These are phyloP conservation scores for Alternaria sp. DNA, from an alignment of 2,329 filamentous ascomycete genomes.

Conservation along the genomic window DNA sequence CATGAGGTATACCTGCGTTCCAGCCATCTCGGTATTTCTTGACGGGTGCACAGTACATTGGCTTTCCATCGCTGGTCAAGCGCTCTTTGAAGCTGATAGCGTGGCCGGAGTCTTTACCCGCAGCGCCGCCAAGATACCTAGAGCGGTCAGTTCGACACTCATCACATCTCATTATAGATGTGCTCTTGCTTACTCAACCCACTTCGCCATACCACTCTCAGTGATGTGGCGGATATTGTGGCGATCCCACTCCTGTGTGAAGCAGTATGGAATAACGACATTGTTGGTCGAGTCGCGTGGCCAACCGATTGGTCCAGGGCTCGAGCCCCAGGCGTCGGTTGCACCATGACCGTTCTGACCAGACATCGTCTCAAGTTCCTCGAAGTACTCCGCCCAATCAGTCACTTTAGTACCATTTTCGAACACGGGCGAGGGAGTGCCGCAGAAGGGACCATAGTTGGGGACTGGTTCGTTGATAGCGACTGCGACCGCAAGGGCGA, in stretches of 20 bases:
- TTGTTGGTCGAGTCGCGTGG: not conserved
- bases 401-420: not conserved
- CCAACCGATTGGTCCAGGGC: not conserved
- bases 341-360: not conserved
- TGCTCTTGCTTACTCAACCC: not conserved
- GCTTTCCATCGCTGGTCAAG: not conserved
- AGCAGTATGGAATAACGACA: not conserved
- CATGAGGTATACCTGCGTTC: not conserved
- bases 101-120: not conserved
- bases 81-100: constrained; percentile 2
- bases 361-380: not conserved
- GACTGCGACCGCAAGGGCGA: not conserved
- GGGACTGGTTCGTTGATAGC: not conserved
- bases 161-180: not conserved
- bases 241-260: not conserved
- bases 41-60: not conserved
- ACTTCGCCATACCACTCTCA: not conserved
- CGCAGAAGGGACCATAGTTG: not conserved
- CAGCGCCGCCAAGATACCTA: not conserved
- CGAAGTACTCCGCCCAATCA: not conserved
- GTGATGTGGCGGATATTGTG: not conserved
- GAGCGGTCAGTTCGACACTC: not conserved
- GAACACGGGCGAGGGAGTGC: not conserved
- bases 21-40: constrained; percentile 4
- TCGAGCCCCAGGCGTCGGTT: not conserved